Evolutionary conservation across 1,284 basidiomycete species (phyloP), one percentile per base, ranked within the genome.

Genomic region (Trichosporon asahii): DNA sequence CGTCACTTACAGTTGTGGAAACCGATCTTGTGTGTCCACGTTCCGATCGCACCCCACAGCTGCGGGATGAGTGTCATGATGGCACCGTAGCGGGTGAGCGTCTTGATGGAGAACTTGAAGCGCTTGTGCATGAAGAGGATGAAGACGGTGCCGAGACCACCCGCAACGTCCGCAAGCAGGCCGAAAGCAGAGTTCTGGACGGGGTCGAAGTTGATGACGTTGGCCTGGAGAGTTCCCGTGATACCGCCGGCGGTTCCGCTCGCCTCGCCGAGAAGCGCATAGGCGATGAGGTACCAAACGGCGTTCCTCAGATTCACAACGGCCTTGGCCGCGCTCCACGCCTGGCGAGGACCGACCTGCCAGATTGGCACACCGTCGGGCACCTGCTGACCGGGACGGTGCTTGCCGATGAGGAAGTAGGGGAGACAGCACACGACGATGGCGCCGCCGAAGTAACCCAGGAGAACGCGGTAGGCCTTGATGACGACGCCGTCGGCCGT

Each of bases 1-100:
- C n/a, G n/a, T n/a, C 44, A 69, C 72, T 33, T 21, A 73, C 72
- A 65, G 57, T 74, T 64, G 55, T 74, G 71, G 69, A 71, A 74
- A 6, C 73, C 73, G 14, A 74, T 57, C 44, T 63, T 66, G 37
- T 68, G 21, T 4, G 71, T 72, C 64, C 25, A 68, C 2, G 40
- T 35, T 9, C 73, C 73, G 60, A 74, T 73, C 7, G 53, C 69
- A 11, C 73, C 73, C 71, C 71, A 74, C 6, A 74, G 31, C 35
- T 44, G 66, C 14, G 66, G 66, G 7, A 53, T 12, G 23, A 66
- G 49, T 1, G 53, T 35, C 66, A 60, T 66, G 33, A 49, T 35
- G 23, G 35, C 40, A 18, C 63, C 35, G 25, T 55, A 65, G 14
- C 21, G 25, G 6, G 66, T 31, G 11, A 35, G n/a, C 15, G 27